phyloP scores from a whole-genome alignment of 345 rosid genomes.

The Corchorus olitorius region DNA sequence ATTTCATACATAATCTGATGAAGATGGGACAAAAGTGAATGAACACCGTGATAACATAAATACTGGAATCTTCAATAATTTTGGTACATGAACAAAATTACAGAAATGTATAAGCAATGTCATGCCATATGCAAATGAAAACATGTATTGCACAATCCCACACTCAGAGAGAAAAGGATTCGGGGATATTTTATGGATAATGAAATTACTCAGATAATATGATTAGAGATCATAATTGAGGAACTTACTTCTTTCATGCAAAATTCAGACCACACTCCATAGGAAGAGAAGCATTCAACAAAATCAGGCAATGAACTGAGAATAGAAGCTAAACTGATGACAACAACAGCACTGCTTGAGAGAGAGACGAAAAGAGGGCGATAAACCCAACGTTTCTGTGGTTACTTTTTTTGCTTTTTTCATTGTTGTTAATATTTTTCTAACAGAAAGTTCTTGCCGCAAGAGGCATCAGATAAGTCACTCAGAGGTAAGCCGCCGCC shows the following conservation, averaged over 20 bases:
- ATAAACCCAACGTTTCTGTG: constrained; percentile 1
- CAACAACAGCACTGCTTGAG: constrained; percentile 19
- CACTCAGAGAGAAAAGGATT: background rate
- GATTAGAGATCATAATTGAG: background rate
- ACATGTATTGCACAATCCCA: background rate
- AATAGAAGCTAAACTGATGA: constrained; percentile 23
- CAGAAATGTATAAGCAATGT: too few relatives aligned
- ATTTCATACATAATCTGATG: too few relatives aligned
- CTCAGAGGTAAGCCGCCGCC: constrained; percentile 67
- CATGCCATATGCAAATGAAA: background rate
- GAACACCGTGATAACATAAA: too few relatives aligned
- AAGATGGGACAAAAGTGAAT: too few relatives aligned
- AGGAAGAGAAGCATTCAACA: constrained; percentile 23
- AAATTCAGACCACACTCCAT: constrained; percentile 19
- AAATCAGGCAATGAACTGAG: constrained; percentile 27
- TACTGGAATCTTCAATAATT: too few relatives aligned
- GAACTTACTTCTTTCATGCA: constrained; percentile 33
- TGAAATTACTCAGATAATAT: background rate
- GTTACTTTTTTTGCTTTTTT: background rate
- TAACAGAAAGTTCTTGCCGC: background rate
- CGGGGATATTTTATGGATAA: background rate
- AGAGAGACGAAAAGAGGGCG: constrained; percentile 19
- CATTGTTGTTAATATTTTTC: background rate
- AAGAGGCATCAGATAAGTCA: constrained; percentile 24
- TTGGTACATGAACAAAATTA: too few relatives aligned